Conservation (phyloP, 257 asterid genomes). For the Solanum sejunctum region DNA sequence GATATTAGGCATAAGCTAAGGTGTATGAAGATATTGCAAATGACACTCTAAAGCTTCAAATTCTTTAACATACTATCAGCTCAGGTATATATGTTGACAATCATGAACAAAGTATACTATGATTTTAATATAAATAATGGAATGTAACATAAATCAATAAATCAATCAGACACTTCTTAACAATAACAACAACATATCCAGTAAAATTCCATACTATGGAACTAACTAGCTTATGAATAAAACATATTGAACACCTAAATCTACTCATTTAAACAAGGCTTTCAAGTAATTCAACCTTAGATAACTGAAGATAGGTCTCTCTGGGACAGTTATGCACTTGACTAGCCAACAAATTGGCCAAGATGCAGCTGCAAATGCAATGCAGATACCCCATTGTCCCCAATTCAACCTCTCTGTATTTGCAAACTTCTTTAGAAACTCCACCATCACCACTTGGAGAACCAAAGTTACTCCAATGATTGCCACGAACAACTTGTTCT, state of each 20-base stretch:
- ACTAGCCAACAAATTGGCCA: constrained; percentile 29
- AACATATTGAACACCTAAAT: neutral
- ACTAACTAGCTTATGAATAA: neutral
- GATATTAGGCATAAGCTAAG: neutral
- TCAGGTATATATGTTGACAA: neutral
- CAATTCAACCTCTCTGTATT: constrained; percentile 24
- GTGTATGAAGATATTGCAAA: neutral
- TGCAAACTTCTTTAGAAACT: constrained; percentile 20
- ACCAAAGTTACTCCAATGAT: constrained; percentile 16
- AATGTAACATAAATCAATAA: neutral
- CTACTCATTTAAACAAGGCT: neutral
- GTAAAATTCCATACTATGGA: too few relatives aligned
- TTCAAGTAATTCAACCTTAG: neutral
- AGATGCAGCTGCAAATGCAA: constrained; percentile 19
- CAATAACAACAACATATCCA: neutral
- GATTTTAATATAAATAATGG: neutral
- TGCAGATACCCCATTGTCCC: constrained; percentile 28
- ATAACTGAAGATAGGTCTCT: constrained; percentile 11
- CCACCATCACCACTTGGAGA: constrained; percentile 28
- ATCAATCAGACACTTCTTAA: neutral
- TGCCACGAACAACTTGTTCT: constrained; percentile 20
- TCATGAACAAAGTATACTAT: neutral
- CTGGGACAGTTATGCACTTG: constrained; percentile 23
- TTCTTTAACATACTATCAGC: neutral
- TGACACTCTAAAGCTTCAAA: neutral